These are phyloP conservation scores for Trametes elegans DNA, from an alignment of 768 basidiomycete genomes.

Conservation along the genomic window DNA sequence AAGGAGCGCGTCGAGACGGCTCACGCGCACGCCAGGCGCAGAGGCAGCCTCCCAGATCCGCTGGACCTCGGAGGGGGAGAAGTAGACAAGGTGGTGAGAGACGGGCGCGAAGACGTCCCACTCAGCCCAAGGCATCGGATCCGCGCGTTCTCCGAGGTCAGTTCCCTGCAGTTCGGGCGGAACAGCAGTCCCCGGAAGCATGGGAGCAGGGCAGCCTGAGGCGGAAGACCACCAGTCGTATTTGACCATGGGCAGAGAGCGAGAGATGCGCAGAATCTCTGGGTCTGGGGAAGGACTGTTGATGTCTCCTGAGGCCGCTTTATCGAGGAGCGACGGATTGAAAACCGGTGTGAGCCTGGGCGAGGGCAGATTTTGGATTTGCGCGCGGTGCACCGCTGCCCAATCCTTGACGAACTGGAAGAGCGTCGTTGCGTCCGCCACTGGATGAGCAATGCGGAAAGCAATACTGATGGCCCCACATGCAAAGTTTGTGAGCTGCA, in stretches of 20 bases:
- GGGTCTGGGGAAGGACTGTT: slow-evolving; percentile 25
- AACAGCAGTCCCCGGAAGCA: not conserved
- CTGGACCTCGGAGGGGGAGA: slow-evolving; percentile 26
- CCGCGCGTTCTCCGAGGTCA: not conserved
- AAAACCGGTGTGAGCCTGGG: slow-evolving; percentile 30
- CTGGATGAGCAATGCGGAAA: slow-evolving; percentile 33
- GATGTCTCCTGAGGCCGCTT: slow-evolving; percentile 32
- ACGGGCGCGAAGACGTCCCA: slow-evolving; percentile 13
- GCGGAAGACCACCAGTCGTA: slow-evolving; percentile 17
- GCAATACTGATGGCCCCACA: slow-evolving; percentile 30
- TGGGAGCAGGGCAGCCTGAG: slow-evolving; percentile 1
- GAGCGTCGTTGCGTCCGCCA: slow-evolving; percentile 38
- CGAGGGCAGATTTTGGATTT: not conserved
- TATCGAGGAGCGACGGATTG: slow-evolving; percentile 31
- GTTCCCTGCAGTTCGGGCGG: slow-evolving; percentile 4
- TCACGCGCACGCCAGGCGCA: slow-evolving; percentile 17
- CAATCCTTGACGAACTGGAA: slow-evolving; percentile 36
- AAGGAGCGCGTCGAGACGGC: slow-evolving; percentile 36
- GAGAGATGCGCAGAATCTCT: slow-evolving; percentile 22
- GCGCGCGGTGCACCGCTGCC: slow-evolving; percentile 30
- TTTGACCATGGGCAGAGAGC: slow-evolving; percentile 5
- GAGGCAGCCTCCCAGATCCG: slow-evolving; percentile 33
- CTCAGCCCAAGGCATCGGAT: slow-evolving; percentile 7
- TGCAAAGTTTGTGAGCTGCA: slow-evolving; percentile 35
- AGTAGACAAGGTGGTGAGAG: slow-evolving; percentile 11